Base-by-base conservation (phyloP, 257 asterid genomes). In the Echites panduratus region DNA sequence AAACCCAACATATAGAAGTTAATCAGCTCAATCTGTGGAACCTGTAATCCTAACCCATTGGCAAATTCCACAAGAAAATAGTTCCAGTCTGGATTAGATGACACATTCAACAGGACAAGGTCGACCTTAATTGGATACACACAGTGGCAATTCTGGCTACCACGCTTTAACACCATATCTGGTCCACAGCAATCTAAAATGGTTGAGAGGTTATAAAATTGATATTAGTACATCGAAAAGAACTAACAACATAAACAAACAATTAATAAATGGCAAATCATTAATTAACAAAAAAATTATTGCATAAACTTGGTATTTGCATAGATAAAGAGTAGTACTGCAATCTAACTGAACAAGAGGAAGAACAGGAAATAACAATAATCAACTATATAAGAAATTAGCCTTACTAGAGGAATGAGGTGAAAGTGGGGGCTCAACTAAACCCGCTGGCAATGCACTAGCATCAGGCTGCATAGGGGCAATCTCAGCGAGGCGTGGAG, bases 391-490 rank as follows among this genome's bases (percentile, higher is more conserved):
- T 48, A 26, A 14, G 41, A 20, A 49, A 45, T 2, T 26, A 58
- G 66, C 38, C 92, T 82, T 88, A 90, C 98, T 78, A 16, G 97
- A 89, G 79, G 85, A 63, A 77, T 85, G 83, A 73, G 95, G 93
- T 69, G 98, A 88, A 73, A 93, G 78, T 41, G 98, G 98, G 7
- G 97, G 97, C 81, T 93, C 96, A 81, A 93, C 85, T 75, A 93
- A 83, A 72, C 87, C 91, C 61, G 91, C n/a, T 22, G 98, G 96
- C 71, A 85, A 52, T 52, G 84, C 76, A 80, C 79, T 73, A 76
- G 90, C 85, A 65, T 82, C 85, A 63, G 90, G 75, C 75, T 89
- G 96, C 66, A 85, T 57, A 4, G 96, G 92, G 5, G 96, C 77
- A 84, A 78, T 78, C 45, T 80, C 87, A 16, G 81, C 77, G 62